Percentiles rank a stretch among this genome's conserved stretches.
Evolutionary conservation across 345 rosid genomes (phyloP).

Genomic region (Eucalyptus viminalis): DNA sequence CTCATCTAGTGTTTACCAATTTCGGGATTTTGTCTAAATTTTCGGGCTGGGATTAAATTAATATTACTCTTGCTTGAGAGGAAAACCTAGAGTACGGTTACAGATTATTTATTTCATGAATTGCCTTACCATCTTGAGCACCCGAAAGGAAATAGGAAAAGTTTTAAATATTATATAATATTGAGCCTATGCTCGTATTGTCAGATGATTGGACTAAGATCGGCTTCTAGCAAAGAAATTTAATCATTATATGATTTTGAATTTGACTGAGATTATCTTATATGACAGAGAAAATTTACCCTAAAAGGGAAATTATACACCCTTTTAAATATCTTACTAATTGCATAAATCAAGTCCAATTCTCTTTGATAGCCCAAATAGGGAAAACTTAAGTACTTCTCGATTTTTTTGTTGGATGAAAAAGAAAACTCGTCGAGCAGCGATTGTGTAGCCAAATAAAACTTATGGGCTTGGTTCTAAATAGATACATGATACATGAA

Average conservation of each 20-base stretch:
- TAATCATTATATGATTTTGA: neutral
- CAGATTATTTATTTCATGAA: neutral
- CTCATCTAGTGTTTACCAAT: neutral
- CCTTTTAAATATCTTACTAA: neutral
- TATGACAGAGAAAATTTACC: neutral
- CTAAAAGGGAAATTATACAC: neutral
- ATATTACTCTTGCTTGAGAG: neutral
- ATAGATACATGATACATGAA: neutral
- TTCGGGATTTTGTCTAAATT: neutral
- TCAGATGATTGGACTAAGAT: neutral
- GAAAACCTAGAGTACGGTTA: neutral
- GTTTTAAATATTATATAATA: neutral
- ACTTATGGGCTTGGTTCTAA: neutral
- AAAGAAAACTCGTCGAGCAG: rapidly evolving
- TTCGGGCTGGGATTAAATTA: neutral
- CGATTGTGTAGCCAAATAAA: neutral
- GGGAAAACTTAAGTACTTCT: neutral
- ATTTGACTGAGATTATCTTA: neutral
- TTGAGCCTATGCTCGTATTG: neutral
- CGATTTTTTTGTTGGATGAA: neutral
- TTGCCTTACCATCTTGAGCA: neutral
- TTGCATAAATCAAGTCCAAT: neutral
- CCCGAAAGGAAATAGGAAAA: neutral
- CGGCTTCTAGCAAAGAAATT: neutral
- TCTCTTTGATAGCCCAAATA: neutral